Conservation (phyloP, 208 protist species). For the Leishmania braziliensis region DNA sequence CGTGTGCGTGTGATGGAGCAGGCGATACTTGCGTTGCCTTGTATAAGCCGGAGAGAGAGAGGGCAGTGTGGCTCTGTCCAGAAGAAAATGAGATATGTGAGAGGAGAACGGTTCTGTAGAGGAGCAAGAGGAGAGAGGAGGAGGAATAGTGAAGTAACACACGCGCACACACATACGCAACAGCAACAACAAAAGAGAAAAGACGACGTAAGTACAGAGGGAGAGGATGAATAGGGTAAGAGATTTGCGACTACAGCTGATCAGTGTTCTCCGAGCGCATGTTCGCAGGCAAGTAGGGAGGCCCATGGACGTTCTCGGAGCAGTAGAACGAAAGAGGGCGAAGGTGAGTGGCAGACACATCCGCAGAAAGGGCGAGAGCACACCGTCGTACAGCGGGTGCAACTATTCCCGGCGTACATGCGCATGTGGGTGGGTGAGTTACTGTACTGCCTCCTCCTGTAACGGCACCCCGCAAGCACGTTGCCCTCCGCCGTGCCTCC, state of each 20-base stretch:
- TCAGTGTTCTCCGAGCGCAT: neutral
- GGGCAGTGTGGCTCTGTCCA: neutral
- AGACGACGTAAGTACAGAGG: neutral
- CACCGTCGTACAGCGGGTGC: neutral
- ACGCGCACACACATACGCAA: neutral
- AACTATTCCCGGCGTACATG: neutral
- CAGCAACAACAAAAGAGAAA: neutral
- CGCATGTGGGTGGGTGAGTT: neutral
- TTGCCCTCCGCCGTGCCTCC: neutral
- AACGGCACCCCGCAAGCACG: neutral
- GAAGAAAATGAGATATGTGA: neutral
- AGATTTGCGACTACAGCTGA: neutral
- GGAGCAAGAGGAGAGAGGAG: neutral
- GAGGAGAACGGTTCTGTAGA: neutral
- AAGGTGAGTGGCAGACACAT: neutral
- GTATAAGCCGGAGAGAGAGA: neutral
- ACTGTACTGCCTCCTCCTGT: neutral
- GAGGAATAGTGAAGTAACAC: neutral
- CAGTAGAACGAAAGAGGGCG: neutral
- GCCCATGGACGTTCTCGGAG: neutral
- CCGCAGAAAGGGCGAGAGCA: neutral
- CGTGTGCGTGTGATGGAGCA: constrained; percentile 1
- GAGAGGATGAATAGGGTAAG: neutral
- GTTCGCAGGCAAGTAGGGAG: neutral
- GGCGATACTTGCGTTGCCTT: neutral